Conservation (phyloP, 371 early-diverging fungal genomes). For the Apophysomyces trapeziformis region DNA sequence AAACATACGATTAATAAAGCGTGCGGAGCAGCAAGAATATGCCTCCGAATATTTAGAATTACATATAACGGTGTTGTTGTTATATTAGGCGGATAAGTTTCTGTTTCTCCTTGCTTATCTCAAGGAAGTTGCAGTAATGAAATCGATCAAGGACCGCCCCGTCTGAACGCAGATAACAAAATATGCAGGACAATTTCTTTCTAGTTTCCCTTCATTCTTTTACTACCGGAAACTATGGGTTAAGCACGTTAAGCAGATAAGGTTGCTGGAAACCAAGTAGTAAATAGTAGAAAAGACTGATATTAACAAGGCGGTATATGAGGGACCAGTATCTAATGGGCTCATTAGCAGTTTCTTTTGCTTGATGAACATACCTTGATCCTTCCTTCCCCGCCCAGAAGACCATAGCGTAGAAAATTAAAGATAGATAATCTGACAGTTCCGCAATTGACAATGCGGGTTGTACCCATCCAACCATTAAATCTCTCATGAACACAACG, state of each 20-base stretch:
- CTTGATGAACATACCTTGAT: neutral
- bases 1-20: too few species aligned
- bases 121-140: too few species aligned
- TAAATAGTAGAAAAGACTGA: neutral
- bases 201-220: too few species aligned
- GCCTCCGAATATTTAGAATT: too few species aligned
- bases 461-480: slow-evolving; percentile 50
- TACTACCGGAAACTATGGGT: neutral
- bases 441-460: neutral
- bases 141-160: too few species aligned
- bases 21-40: too few species aligned
- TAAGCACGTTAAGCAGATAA: neutral
- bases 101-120: too few species aligned
- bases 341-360: neutral
- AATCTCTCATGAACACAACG: slow-evolving; percentile 53
- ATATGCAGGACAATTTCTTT: too few species aligned
- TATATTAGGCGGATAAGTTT: too few species aligned
- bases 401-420: neutral
- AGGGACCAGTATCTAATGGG: neutral
- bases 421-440: slow-evolving; percentile 15
- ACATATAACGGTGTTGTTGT: too few species aligned
- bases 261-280: slow-evolving; percentile 2
- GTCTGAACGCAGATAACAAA: too few species aligned
- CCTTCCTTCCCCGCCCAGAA: neutral
- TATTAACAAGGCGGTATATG: neutral